These are phyloP conservation scores for Sclerospora graminicola DNA, from an alignment of 352 stramenopile species.

Conservation along the genomic window DNA sequence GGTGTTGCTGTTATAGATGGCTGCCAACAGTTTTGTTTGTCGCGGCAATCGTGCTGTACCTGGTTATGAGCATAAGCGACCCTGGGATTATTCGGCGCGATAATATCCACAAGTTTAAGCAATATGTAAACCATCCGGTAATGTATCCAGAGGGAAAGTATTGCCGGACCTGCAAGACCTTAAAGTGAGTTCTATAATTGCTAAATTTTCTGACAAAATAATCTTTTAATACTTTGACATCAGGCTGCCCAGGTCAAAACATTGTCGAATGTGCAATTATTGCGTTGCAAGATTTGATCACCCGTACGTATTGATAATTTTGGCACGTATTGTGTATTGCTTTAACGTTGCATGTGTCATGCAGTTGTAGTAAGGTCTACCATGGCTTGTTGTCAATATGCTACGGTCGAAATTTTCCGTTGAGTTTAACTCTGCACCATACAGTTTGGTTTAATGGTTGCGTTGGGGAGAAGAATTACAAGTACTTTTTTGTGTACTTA, in stretches of 20 bases:
- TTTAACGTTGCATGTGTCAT: slow-evolving; percentile 3
- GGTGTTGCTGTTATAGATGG: slow-evolving; percentile 21
- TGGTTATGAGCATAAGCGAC: slow-evolving; percentile 54
- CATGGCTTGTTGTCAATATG: background rate
- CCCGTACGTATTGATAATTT: slow-evolving; percentile 45
- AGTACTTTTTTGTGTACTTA: slow-evolving; percentile 56
- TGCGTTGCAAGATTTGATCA: slow-evolving; percentile 86
- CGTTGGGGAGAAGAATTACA: slow-evolving; percentile 75
- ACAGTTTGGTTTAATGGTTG: slow-evolving; percentile 83
- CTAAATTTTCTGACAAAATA: background rate
- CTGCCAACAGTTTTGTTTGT: slow-evolving; percentile 42
- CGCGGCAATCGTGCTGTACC: slow-evolving; percentile 46
- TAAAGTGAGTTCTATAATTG: slow-evolving; percentile 49
- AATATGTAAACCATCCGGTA: slow-evolving; percentile 71
- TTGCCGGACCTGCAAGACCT: slow-evolving; percentile 81
- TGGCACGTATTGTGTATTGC: background rate
- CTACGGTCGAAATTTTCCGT: background rate
- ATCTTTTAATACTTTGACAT: background rate
- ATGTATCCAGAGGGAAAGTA: slow-evolving; percentile 73
- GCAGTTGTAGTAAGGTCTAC: slow-evolving; percentile 18
- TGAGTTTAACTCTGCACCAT: background rate
- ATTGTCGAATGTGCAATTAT: slow-evolving; percentile 83
- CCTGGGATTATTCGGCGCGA: slow-evolving; percentile 58
- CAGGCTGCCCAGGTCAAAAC: slow-evolving; percentile 80
- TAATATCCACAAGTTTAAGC: slow-evolving; percentile 38